A percentile compares a stretch with the other conserved stretches of the same genome.
Evolutionary conservation across 805 yeast species (phyloP).

Genomic region (Pichia deserticola): DNA sequence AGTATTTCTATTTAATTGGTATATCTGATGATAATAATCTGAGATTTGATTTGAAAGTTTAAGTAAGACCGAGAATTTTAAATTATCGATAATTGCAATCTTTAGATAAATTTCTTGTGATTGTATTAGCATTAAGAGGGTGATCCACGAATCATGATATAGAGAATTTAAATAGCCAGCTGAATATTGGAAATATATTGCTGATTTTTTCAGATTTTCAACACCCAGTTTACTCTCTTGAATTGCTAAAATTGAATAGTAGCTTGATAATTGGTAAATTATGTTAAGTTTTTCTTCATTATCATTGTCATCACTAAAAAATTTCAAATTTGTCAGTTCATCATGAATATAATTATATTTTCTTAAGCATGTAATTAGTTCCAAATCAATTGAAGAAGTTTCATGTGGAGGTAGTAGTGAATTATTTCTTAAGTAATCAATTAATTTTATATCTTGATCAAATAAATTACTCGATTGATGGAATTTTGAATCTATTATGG

Average conservation of each 20-base stretch:
- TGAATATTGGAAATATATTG: slow-evolving; percentile 58
- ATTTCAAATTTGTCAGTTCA: too few relatives aligned
- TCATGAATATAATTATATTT: slow-evolving; percentile 38
- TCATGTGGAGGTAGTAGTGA: neutral
- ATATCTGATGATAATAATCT: slow-evolving; percentile 35
- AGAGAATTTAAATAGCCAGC: slow-evolving; percentile 44
- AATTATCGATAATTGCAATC: slow-evolving; percentile 44
- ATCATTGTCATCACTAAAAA: too few relatives aligned
- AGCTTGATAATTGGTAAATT: slow-evolving; percentile 60
- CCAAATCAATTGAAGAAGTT: slow-evolving; percentile 5
- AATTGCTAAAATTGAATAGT: slow-evolving; percentile 51
- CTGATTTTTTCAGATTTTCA: slow-evolving; percentile 55
- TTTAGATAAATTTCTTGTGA: slow-evolving; percentile 87
- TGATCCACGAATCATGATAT: neutral
- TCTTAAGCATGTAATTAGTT: slow-evolving; percentile 7
- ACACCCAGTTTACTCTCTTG: slow-evolving; percentile 33
- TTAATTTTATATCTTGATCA: slow-evolving; percentile 27
- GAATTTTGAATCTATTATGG: slow-evolving; percentile 35
- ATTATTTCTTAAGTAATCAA: slow-evolving; percentile 37
- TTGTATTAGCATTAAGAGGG: slow-evolving; percentile 45
- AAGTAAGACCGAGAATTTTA: slow-evolving; percentile 56
- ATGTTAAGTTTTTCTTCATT: slow-evolving; percentile 49
- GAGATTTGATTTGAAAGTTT: slow-evolving; percentile 59
- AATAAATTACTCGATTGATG: slow-evolving; percentile 29
- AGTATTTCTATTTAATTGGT: slow-evolving; percentile 39